Evolutionary conservation across 768 basidiomycete species (phyloP).

Genomic region (Podaxis sp.): DNA sequence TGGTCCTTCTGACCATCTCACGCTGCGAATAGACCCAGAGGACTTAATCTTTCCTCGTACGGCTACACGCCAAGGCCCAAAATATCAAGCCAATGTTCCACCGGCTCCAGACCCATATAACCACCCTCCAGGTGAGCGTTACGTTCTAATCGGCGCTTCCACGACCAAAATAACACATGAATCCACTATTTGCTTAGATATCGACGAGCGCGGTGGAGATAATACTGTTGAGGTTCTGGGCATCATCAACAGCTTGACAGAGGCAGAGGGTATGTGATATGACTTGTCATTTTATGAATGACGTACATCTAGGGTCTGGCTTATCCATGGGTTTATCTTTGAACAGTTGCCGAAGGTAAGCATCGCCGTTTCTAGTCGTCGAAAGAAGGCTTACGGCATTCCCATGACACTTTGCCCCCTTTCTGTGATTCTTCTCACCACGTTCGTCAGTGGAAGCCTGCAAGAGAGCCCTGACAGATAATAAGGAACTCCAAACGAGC

Average conservation of each 20-base stretch:
- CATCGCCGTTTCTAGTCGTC: slow-evolving; percentile 6
- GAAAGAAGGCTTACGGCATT: slow-evolving; percentile 1
- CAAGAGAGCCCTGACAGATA: slow-evolving; percentile 55
- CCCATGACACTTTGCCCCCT: neutral
- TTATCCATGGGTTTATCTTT: slow-evolving; percentile 12
- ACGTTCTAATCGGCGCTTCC: neutral
- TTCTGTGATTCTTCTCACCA: neutral
- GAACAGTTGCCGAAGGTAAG: slow-evolving; percentile 59
- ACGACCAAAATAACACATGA: neutral
- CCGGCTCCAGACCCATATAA: slow-evolving; percentile 41
- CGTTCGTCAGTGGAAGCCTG: slow-evolving; percentile 59
- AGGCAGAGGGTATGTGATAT: slow-evolving; percentile 60
- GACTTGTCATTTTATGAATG: slow-evolving; percentile 16
- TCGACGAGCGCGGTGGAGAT: slow-evolving; percentile 69
- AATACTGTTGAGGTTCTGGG: slow-evolving; percentile 74
- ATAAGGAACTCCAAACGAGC: slow-evolving; percentile 49
- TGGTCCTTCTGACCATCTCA: slow-evolving; percentile 20
- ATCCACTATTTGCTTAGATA: slow-evolving; percentile 35
- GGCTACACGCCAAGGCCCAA: slow-evolving; percentile 85
- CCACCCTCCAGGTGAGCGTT: slow-evolving; percentile 37
- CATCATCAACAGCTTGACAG: slow-evolving; percentile 60
- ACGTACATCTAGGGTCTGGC: slow-evolving; percentile 24
- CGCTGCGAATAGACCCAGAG: slow-evolving; percentile 71
- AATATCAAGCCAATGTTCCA: slow-evolving; percentile 74
- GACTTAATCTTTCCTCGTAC: slow-evolving; percentile 96